Percentiles rank a stretch among this genome's conserved stretches.
Conservation (phyloP, 768 basidiomycete species). For the Macrolepiota dolichaula region DNA sequence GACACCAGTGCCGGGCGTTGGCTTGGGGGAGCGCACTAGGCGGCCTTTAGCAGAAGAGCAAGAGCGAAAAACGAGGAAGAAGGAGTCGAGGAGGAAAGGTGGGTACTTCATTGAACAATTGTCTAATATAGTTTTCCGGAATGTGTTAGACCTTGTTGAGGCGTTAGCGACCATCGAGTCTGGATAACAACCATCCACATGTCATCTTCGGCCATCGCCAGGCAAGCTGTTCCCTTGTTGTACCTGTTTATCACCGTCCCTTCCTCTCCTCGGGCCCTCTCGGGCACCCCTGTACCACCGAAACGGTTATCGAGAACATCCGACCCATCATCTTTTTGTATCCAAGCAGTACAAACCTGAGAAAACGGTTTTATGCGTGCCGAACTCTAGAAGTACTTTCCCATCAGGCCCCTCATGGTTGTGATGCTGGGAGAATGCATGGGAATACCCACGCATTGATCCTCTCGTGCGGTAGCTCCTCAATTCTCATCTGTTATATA, state of each 20-base stretch:
- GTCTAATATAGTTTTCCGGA: conserved; percentile 3
- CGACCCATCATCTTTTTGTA: neutral
- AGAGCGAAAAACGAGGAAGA: conserved; percentile 5
- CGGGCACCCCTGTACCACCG: neutral
- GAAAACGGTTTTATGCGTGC: too few relatives aligned
- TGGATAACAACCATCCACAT: conserved; percentile 7
- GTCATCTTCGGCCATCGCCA: conserved; percentile 3
- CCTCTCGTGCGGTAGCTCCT: too few relatives aligned
- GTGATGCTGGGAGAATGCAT: neutral
- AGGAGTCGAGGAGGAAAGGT: conserved; percentile 14
- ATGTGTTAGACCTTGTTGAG: neutral
- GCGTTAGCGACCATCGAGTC: conserved; percentile 4
- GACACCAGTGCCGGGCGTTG: conserved; percentile 49
- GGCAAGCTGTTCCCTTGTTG: neutral
- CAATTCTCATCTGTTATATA: too few relatives aligned
- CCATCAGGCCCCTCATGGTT: neutral
- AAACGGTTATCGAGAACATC: neutral
- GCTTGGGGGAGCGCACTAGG: conserved; percentile 37
- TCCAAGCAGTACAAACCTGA: too few relatives aligned
- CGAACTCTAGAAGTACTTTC: neutral
- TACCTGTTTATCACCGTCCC: neutral
- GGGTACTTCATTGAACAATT: neutral
- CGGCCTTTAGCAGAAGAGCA: conserved; percentile 21
- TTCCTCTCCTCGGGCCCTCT: neutral
- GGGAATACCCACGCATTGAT: too few relatives aligned